phyloP scores from a whole-genome alignment of 2,329 filamentous ascomycete genomes.

The Aureobasidium leucospermi region DNA sequence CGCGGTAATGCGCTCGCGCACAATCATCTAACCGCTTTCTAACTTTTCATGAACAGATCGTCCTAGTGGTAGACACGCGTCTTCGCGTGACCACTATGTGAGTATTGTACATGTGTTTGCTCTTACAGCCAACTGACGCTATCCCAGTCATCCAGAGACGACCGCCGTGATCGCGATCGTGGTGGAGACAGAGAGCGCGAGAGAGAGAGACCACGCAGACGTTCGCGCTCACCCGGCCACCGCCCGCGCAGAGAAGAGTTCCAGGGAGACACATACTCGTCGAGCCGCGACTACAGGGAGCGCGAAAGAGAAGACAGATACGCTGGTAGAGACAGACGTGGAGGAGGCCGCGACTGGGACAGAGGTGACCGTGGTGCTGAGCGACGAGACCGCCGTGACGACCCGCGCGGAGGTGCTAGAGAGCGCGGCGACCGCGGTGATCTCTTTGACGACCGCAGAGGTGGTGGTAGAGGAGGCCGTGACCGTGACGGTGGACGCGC shows the following conservation, averaged over 20 bases:
- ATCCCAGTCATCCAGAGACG: constrained; percentile 38
- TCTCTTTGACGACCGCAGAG: constrained; percentile 35
- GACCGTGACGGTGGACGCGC: constrained; percentile 23
- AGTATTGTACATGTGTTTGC: constrained; percentile 19
- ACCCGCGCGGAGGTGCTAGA: constrained; percentile 22
- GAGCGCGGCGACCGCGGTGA: constrained; percentile 38
- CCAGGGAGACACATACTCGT: constrained; percentile 81
- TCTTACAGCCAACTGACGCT: constrained; percentile 20
- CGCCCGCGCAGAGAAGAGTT: constrained; percentile 64
- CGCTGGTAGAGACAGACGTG: constrained; percentile 54
- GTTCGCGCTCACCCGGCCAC: constrained; percentile 80
- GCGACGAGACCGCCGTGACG: constrained; percentile 23
- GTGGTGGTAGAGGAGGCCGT: constrained; percentile 34
- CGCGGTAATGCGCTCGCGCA: constrained; percentile 52
- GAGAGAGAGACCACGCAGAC: constrained; percentile 55
- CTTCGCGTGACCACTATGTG: constrained; percentile 33
- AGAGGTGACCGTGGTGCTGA: constrained; percentile 19
- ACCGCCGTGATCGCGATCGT: constrained; percentile 31
- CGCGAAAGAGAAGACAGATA: constrained; percentile 92
- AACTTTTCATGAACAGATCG: constrained; percentile 32
- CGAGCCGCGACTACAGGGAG: constrained; percentile 85
- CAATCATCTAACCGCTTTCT: constrained; percentile 27
- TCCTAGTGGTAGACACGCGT: constrained; percentile 23
- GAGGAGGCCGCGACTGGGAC: constrained; percentile 25
- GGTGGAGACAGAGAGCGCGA: constrained; percentile 39